phyloP scores from a whole-genome alignment of 306 rosid species.

The Ormosia emarginata region DNA sequence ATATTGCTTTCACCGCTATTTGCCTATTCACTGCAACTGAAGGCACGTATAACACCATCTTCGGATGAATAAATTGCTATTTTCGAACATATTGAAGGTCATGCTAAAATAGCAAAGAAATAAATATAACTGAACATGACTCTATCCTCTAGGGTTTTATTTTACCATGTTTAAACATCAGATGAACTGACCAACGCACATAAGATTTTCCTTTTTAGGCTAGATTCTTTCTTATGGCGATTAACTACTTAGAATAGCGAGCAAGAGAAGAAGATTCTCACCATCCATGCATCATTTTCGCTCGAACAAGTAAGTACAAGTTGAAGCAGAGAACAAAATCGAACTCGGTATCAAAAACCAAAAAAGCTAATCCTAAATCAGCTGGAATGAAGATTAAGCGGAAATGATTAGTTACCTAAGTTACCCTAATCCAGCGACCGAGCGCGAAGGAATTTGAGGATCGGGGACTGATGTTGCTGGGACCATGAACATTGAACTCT shows the following conservation, averaged over 20 bases:
- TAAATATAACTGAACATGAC: not conserved
- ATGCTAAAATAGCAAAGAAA: not conserved
- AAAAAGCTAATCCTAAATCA: not conserved
- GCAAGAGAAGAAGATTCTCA: not conserved
- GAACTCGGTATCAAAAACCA: not conserved
- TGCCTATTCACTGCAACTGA: not conserved
- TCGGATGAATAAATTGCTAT: not conserved
- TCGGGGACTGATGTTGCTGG: not conserved
- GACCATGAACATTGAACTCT: not conserved
- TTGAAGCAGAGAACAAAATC: not conserved
- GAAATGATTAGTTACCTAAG: no score
- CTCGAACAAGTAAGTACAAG: not conserved
- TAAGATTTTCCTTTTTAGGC: no score
- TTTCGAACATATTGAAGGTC: not conserved
- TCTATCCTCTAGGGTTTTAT: no score
- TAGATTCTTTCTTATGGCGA: no score
- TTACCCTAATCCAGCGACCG: conserved; percentile 48
- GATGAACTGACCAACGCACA: no score
- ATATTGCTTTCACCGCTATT: not conserved
- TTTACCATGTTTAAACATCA: no score
- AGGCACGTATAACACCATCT: not conserved
- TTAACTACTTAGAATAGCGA: no score
- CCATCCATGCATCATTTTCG: not conserved
- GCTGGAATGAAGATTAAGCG: not conserved
- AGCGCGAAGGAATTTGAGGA: not conserved